phyloP scores from a whole-genome alignment of 805 yeast species.

The Starmerella apis region DNA sequence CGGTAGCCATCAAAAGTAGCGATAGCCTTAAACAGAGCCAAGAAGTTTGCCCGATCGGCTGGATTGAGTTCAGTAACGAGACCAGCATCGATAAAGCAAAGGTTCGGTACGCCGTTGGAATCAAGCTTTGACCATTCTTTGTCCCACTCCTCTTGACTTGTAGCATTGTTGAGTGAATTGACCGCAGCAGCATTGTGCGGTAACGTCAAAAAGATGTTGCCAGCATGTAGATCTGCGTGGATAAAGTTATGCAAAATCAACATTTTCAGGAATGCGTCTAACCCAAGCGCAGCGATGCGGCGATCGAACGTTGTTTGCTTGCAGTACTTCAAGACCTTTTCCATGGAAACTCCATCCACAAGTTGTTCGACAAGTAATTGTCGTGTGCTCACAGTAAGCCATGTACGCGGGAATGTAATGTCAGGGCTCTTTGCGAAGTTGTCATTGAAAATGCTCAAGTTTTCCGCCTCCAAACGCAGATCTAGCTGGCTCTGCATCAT shows the following conservation, averaged over 20 bases:
- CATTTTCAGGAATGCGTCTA: conserved; percentile 90
- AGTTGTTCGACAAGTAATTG: conserved; percentile 77
- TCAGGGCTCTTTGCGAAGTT: conserved; percentile 52
- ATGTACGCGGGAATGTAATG: conserved; percentile 73
- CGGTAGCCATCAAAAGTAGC: conserved; percentile 86
- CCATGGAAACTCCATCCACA: conserved; percentile 75
- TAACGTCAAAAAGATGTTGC: conserved; percentile 64
- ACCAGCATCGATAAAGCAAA: conserved; percentile 89
- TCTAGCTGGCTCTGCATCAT: conserved; percentile 87
- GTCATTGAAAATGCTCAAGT: conserved; percentile 57
- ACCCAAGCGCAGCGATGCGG: conserved; percentile 62
- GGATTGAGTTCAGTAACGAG: conserved; percentile 80
- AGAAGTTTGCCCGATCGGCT: conserved; percentile 67
- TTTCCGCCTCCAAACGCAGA: conserved; percentile 77
- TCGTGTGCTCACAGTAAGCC: conserved; percentile 51
- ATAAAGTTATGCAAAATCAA: conserved; percentile 83
- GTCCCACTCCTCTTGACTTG: conserved; percentile 38
- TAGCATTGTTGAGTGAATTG: conserved; percentile 23
- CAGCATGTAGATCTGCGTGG: conserved; percentile 96
- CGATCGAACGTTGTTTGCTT: conserved; percentile 34
- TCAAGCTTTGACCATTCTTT: conserved; percentile 39
- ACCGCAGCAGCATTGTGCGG: conserved; percentile 21
- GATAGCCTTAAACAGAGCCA: conserved; percentile 77
- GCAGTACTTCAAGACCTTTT: conserved; percentile 42
- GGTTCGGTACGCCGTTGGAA: conserved; percentile 56